Evolutionary conservation across 1,284 basidiomycete genomes (phyloP).

Genomic region (Tremellales sp.): DNA sequence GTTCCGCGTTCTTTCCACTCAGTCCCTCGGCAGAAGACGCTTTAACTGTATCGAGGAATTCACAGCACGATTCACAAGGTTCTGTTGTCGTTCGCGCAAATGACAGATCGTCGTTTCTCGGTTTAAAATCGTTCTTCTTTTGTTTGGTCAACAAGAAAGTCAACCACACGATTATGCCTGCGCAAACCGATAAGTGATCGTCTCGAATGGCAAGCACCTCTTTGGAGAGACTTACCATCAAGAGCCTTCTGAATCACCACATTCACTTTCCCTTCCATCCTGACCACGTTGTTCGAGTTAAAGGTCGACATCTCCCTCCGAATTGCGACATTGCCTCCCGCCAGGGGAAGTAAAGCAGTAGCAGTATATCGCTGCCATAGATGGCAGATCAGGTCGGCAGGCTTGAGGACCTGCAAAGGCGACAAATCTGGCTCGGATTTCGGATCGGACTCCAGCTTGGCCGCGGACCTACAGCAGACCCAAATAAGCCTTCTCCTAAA

Average conservation of each 20-base stretch:
- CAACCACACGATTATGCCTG: constrained; percentile 68
- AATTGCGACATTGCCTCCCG: constrained; percentile 76
- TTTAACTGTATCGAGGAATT: constrained; percentile 74
- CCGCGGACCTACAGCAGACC: constrained; percentile 57
- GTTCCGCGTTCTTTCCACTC: constrained; percentile 87
- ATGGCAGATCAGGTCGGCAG: constrained; percentile 85
- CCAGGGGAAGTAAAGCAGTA: constrained; percentile 84
- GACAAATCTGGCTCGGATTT: constrained; percentile 78
- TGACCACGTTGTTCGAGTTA: constrained; percentile 82
- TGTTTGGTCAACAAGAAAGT: constrained; percentile 69
- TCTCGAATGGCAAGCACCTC: not conserved
- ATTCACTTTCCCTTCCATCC: constrained; percentile 84
- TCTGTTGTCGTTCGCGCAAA: constrained; percentile 95
- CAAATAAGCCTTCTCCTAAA: not conserved
- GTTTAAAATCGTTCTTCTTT: constrained; percentile 95
- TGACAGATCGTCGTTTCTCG: constrained; percentile 88
- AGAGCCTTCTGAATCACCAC: constrained; percentile 74
- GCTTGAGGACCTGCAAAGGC: constrained; percentile 62
- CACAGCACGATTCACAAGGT: constrained; percentile 84
- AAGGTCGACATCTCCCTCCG: constrained; percentile 91
- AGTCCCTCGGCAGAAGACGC: constrained; percentile 69
- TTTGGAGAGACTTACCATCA: constrained; percentile 61
- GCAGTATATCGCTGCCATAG: constrained; percentile 97
- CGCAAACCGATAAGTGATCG: not conserved
- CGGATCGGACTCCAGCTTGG: constrained; percentile 69